Percentiles rank a stretch among this genome's conserved stretches.
Evolutionary conservation across 1,139 yeast genomes (phyloP).

Genomic region (Eremothecium coryli): DNA sequence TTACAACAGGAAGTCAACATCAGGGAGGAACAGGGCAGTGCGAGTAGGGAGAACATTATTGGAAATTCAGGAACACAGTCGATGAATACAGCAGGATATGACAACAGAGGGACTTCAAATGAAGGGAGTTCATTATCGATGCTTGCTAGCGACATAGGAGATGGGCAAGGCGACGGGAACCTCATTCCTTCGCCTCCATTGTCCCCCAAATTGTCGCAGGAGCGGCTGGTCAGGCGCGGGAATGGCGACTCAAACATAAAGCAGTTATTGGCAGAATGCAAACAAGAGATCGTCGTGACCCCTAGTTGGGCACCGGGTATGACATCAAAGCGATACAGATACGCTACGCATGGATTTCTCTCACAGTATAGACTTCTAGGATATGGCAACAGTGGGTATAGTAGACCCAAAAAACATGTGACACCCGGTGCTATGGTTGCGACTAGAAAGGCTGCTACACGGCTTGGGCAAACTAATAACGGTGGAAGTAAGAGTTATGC

Average conservation of each 20-base stretch:
- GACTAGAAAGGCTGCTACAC: neutral
- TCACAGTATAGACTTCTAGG: slow-evolving; percentile 13
- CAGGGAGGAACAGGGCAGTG: neutral
- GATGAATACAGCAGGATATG: slow-evolving; percentile 6
- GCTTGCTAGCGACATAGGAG: slow-evolving; percentile 5
- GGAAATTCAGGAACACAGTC: neutral
- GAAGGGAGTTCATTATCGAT: neutral
- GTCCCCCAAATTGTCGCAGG: slow-evolving; percentile 19
- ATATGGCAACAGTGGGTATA: slow-evolving; percentile 1
- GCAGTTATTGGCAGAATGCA: too few species aligned
- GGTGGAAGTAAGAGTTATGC: slow-evolving; percentile 10
- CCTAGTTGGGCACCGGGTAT: slow-evolving; percentile 8
- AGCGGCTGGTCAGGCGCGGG: neutral
- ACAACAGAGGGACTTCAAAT: neutral
- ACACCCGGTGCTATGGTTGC: neutral
- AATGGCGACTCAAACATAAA: neutral
- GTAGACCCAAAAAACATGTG: slow-evolving; percentile 7
- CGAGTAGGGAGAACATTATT: neutral
- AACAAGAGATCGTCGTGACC: slow-evolving; percentile 6
- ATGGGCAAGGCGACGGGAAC: slow-evolving; percentile 8
- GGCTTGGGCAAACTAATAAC: slow-evolving; percentile 8
- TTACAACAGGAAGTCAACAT: slow-evolving; percentile 9
- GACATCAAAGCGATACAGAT: slow-evolving; percentile 10
- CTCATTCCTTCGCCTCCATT: slow-evolving; percentile 28
- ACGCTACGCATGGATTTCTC: slow-evolving; percentile 11